Evolutionary conservation across 495 filamentous ascomycete species (phyloP).

Genomic region (Penicillium lagena): DNA sequence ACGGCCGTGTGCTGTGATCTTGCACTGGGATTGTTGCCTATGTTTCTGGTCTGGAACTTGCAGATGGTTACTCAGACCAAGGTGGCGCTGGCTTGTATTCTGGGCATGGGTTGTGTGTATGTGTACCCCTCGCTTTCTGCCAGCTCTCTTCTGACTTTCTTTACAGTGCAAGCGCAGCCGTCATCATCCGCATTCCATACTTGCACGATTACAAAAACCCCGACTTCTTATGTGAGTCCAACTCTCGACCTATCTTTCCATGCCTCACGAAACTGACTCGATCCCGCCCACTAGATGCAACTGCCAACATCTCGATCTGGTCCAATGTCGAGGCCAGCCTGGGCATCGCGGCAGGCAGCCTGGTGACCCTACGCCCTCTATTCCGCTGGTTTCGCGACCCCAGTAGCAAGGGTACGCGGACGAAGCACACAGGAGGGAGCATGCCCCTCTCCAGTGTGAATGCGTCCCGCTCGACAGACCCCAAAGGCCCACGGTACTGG

Average conservation of each 20-base stretch:
- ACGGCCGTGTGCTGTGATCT: slow-evolving; percentile 35
- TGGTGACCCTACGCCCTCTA: slow-evolving; percentile 41
- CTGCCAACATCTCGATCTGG: slow-evolving; percentile 39
- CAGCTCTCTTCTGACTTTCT: background rate
- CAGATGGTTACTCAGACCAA: slow-evolving; percentile 34
- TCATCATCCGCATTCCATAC: slow-evolving; percentile 33
- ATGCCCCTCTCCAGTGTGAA: slow-evolving; percentile 29
- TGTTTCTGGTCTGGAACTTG: slow-evolving; percentile 30
- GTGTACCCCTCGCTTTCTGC: slow-evolving; percentile 4
- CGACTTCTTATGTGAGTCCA: slow-evolving; percentile 25
- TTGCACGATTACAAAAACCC: slow-evolving; percentile 21
- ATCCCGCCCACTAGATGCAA: slow-evolving; percentile 23
- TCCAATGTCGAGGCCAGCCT: slow-evolving; percentile 40
- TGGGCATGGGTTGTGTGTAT: slow-evolving; percentile 37
- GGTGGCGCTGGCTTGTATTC: slow-evolving; percentile 27
- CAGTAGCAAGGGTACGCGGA: slow-evolving; percentile 19
- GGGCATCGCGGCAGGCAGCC: slow-evolving; percentile 40
- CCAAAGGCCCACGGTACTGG: slow-evolving; percentile 25
- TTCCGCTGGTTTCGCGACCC: slow-evolving; percentile 40
- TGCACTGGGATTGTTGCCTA: slow-evolving; percentile 29
- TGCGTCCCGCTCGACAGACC: slow-evolving; percentile 7
- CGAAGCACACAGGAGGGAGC: slow-evolving; percentile 23
- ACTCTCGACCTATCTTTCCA: no score
- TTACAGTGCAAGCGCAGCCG: slow-evolving; percentile 28
- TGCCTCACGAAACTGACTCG: no score